These are phyloP conservation scores for Apium graveolens DNA, from an alignment of 129 eudicot genomes.

Conservation along the genomic window DNA sequence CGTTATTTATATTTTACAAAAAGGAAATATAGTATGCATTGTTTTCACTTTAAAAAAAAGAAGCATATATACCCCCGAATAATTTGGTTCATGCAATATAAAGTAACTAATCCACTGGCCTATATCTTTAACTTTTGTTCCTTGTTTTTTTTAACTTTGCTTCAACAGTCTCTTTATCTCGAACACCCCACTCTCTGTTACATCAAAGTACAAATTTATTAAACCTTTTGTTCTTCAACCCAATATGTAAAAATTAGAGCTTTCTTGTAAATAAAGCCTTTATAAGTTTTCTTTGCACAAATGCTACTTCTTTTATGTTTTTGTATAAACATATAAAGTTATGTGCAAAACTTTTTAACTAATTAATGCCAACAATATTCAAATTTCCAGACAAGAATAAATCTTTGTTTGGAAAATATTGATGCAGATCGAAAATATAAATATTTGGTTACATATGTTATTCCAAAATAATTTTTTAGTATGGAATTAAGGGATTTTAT, in stretches of 20 bases:
- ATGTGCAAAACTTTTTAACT: background rate
- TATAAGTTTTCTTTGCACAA: background rate
- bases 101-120: slow-evolving; percentile 1
- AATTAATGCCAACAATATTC: too few relatives aligned
- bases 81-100: background rate
- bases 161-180: slow-evolving; percentile 21
- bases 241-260: background rate
- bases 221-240: background rate
- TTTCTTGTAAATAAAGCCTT: background rate
- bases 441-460: too few relatives aligned
- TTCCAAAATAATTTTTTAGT: too few relatives aligned
- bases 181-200: background rate
- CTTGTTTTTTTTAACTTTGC: slow-evolving; percentile 11
- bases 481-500: too few relatives aligned
- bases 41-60: background rate
- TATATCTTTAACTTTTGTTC: slow-evolving; percentile 14
- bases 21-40: too few relatives aligned
- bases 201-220: background rate
- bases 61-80: background rate
- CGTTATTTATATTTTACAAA: too few relatives aligned
- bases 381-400: too few relatives aligned
- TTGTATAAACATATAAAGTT: too few relatives aligned
- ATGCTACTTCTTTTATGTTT: too few relatives aligned
- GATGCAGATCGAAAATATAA: too few relatives aligned
- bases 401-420: too few relatives aligned